Percentiles rank a stretch among this genome's conserved stretches.
These are phyloP conservation scores for Amauroascus verrucosus DNA, from an alignment of 2,329 filamentous ascomycete species.

Conservation along the genomic window DNA sequence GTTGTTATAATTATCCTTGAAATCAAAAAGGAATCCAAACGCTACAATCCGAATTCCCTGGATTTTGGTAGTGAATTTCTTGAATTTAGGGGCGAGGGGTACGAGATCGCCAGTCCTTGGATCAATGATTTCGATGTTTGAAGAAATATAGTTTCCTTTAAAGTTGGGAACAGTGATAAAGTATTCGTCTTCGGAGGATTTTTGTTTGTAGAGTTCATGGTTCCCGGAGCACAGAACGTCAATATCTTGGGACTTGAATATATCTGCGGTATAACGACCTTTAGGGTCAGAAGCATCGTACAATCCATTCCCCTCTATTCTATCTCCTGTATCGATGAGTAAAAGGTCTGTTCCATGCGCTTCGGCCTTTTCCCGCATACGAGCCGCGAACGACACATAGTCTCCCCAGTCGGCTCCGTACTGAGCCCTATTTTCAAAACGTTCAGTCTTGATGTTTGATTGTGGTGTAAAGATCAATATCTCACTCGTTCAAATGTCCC, in stretches of 20 bases:
- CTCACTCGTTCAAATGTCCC: slow-evolving; percentile 81
- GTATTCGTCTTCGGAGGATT: slow-evolving; percentile 69
- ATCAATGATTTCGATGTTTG: slow-evolving; percentile 82
- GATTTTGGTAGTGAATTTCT: slow-evolving; percentile 85
- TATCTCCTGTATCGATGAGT: slow-evolving; percentile 90
- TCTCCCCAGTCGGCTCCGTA: slow-evolving; percentile 97
- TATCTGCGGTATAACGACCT: slow-evolving; percentile 78
- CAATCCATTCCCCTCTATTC: slow-evolving; percentile 86
- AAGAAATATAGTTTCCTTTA: slow-evolving; percentile 69
- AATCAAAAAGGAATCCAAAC: slow-evolving; percentile 93
- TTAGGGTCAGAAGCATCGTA: slow-evolving; percentile 85
- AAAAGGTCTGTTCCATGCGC: slow-evolving; percentile 70
- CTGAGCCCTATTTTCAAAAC: slow-evolving; percentile 5
- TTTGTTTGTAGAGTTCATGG: slow-evolving; percentile 81
- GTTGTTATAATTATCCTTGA: slow-evolving; percentile 82
- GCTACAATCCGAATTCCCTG: slow-evolving; percentile 73
- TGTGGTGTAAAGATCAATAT: slow-evolving; percentile 5
- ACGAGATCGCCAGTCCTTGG: slow-evolving; percentile 58
- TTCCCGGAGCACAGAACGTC: slow-evolving; percentile 84
- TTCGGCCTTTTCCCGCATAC: slow-evolving; percentile 70
- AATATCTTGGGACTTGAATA: slow-evolving; percentile 70
- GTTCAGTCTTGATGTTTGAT: background rate
- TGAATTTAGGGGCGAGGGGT: slow-evolving; percentile 70
- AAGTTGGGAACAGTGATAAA: slow-evolving; percentile 74
- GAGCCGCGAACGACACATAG: slow-evolving; percentile 83